Conservation (phyloP, 352 stramenopile species). For the Aphanomyces cochlioides region DNA sequence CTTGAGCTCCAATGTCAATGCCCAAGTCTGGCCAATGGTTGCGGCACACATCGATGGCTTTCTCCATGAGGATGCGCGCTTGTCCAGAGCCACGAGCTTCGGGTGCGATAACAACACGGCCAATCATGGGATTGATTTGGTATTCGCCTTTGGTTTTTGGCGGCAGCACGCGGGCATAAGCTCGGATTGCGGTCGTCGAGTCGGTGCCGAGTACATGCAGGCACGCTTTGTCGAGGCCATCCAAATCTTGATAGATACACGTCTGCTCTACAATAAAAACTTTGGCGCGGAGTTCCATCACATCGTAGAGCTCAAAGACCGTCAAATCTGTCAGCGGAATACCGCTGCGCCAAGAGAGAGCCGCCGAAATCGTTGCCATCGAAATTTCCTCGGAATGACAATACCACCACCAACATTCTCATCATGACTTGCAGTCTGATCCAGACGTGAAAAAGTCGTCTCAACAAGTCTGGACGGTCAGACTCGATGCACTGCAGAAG, state of each 20-base stretch:
- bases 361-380: too few relatives aligned
- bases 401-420: too few relatives aligned
- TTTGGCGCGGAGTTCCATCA: constrained; percentile 12
- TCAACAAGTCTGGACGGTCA: too few relatives aligned
- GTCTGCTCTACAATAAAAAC: constrained; percentile 25
- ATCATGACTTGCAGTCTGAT: too few relatives aligned
- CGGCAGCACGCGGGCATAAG: constrained; percentile 20
- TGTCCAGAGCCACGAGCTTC: constrained; percentile 9
- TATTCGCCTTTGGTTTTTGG: constrained; percentile 10
- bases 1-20: constrained; percentile 20
- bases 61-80: neutral
- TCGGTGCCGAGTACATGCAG: constrained; percentile 1
- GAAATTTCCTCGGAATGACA: too few relatives aligned
- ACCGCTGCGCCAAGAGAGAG: neutral
- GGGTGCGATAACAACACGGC: constrained; percentile 19
- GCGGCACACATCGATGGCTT: constrained; percentile 9
- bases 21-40: neutral
- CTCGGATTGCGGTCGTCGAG: neutral
- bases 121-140: constrained; percentile 25
- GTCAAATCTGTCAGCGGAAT: neutral
- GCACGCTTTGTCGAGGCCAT: constrained; percentile 21
- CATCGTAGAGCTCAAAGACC: constrained; percentile 19
- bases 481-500: too few relatives aligned
- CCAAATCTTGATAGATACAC: constrained; percentile 17
- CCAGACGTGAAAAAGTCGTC: too few relatives aligned